Conservation (phyloP, 768 basidiomycete species). For the Kwoniella europaea region DNA sequence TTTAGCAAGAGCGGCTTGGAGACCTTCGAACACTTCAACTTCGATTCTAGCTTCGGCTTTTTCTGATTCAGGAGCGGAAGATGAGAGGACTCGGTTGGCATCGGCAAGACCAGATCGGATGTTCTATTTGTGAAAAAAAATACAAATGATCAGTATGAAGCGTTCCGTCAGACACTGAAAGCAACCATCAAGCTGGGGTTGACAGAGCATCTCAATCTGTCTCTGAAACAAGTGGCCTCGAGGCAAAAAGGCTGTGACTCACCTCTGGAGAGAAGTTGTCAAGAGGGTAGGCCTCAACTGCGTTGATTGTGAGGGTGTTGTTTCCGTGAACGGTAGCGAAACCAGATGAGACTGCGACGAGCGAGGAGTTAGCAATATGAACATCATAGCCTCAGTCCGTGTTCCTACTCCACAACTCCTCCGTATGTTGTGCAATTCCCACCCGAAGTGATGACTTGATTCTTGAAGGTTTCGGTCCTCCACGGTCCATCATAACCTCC, state of each 20-base stretch:
- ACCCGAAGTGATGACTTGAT: too few relatives aligned
- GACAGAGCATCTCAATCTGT: too few relatives aligned
- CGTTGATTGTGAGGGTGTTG: slow-evolving; percentile 95
- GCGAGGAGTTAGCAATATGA: background rate
- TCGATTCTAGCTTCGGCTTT: slow-evolving; percentile 93
- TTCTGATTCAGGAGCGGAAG: slow-evolving; percentile 88
- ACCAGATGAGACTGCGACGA: slow-evolving; percentile 79
- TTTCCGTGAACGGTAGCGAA: slow-evolving; percentile 98
- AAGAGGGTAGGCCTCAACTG: slow-evolving; percentile 90
- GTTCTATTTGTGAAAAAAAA: slow-evolving; percentile 64
- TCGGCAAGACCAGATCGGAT: slow-evolving; percentile 87
- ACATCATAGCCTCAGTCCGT: background rate
- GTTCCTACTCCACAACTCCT: background rate
- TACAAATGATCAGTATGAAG: background rate
- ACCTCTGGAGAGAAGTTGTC: slow-evolving; percentile 92
- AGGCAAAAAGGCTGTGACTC: slow-evolving; percentile 37
- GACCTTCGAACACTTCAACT: slow-evolving; percentile 92
- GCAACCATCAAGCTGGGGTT: background rate
- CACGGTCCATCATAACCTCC: too few relatives aligned
- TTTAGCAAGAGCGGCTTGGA: slow-evolving; percentile 77
- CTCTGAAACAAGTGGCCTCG: too few relatives aligned
- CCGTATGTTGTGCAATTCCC: too few relatives aligned
- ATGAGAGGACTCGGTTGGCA: slow-evolving; percentile 76
- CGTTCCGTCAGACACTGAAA: background rate
- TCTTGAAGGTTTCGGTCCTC: too few relatives aligned